A percentile compares a stretch with the other conserved stretches of the same genome.
Evolutionary conservation across 2,329 filamentous ascomycete species (phyloP).

Genomic region (Monascus ruber): DNA sequence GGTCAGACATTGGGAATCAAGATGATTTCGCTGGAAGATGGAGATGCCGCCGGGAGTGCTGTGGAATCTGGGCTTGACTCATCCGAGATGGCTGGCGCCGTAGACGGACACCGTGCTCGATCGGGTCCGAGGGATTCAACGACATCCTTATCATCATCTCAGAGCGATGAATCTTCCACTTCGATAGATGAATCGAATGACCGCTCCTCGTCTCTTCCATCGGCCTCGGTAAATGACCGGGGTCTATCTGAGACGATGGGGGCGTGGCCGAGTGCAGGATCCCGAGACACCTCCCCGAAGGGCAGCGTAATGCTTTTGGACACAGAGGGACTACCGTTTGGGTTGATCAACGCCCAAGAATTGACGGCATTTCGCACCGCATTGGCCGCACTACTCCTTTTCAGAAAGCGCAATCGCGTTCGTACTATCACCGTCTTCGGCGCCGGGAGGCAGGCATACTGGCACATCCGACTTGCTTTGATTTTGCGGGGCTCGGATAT

Average conservation of each 20-base stretch:
- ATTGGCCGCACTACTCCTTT: constrained; percentile 47
- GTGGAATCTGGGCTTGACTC: constrained; percentile 20
- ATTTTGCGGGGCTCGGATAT: constrained; percentile 56
- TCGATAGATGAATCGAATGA: constrained; percentile 15
- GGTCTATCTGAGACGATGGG: constrained; percentile 18
- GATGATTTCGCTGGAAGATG: constrained; percentile 45
- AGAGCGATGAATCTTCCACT: constrained; percentile 25
- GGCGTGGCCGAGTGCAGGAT: constrained; percentile 23
- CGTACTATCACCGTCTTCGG: constrained; percentile 76
- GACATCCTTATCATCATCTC: constrained; percentile 22
- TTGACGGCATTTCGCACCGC: constrained; percentile 60
- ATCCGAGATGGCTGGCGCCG: constrained; percentile 4
- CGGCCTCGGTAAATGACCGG: constrained; percentile 20
- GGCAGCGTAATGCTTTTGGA: constrained; percentile 52
- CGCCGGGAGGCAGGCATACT: constrained; percentile 81
- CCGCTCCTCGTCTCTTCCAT: constrained; percentile 15
- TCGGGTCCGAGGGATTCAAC: constrained; percentile 18
- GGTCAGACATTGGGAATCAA: constrained; percentile 52
- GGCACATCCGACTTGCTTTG: constrained; percentile 79
- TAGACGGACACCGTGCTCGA: constrained; percentile 7
- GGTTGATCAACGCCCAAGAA: constrained; percentile 55
- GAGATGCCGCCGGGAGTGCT: constrained; percentile 16
- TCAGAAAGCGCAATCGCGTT: constrained; percentile 56
- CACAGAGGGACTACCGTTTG: constrained; percentile 45
- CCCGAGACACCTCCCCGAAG: constrained; percentile 37